These are phyloP conservation scores for Pelargonium nanum DNA, from an alignment of 345 rosid genomes.

Conservation along the genomic window DNA sequence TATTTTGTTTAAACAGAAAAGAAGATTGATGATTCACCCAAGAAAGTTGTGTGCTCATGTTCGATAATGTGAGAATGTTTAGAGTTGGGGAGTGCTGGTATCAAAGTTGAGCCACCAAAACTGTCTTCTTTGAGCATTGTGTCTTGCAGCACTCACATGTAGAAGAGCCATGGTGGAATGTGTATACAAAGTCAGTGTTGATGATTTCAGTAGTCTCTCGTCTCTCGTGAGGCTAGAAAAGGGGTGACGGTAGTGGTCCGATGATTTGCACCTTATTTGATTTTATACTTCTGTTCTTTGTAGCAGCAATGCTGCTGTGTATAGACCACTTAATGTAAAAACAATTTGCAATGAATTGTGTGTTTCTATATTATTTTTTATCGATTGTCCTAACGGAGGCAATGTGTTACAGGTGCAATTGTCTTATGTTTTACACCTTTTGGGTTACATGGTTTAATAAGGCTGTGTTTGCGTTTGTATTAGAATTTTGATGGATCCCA, in stretches of 20 bases:
- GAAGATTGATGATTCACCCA: constrained; percentile 66
- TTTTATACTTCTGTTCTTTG: background rate
- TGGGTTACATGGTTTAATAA: too few species aligned
- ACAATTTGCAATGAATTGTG: background rate
- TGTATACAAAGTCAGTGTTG: background rate
- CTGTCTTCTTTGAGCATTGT: constrained; percentile 24
- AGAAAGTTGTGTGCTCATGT: constrained; percentile 72
- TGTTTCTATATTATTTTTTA: too few species aligned
- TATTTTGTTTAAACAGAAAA: constrained; percentile 48
- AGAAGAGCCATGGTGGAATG: background rate
- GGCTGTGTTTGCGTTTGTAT: too few species aligned
- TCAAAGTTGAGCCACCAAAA: constrained; percentile 3
- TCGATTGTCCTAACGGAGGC: background rate
- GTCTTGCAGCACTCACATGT: constrained; percentile 14
- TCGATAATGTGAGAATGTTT: constrained; percentile 51
- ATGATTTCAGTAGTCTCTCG: background rate
- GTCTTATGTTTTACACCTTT: background rate
- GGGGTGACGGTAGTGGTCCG: background rate
- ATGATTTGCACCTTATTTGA: background rate
- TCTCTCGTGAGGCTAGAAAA: background rate
- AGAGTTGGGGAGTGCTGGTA: constrained; percentile 10
- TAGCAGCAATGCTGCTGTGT: background rate
- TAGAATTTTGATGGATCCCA: too few species aligned
- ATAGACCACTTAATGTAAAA: background rate
- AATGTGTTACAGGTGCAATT: background rate